Conservation (phyloP, 306 rosid genomes). For the Lupinus albus region DNA sequence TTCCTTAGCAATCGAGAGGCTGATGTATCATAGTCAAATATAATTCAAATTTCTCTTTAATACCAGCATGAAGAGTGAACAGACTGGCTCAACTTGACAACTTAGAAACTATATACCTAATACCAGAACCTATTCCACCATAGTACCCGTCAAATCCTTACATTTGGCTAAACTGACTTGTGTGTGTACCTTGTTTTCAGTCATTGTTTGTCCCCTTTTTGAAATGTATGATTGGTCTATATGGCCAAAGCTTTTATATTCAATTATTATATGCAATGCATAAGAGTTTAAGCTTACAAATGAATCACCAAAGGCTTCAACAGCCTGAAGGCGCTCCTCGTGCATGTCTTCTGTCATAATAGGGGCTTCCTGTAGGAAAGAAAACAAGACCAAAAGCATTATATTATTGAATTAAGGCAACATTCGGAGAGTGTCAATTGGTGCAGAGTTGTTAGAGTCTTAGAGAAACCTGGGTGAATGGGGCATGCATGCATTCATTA, state of each 20-base stretch:
- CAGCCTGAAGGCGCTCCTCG: slow-evolving; percentile 79
- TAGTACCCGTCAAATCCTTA: neutral
- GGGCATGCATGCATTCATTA: slow-evolving; percentile 67
- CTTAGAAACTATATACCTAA: neutral
- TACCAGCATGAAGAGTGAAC: neutral
- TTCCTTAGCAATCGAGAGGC: neutral
- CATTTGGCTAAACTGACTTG: neutral
- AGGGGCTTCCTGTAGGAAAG: slow-evolving; percentile 60
- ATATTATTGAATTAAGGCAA: slow-evolving; percentile 22
- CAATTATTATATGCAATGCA: slow-evolving; percentile 7
- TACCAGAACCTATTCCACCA: neutral
- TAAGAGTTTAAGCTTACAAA: slow-evolving; percentile 54
- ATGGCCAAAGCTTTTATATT: neutral
- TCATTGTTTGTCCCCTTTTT: slow-evolving; percentile 8
- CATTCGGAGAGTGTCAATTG: slow-evolving; percentile 9
- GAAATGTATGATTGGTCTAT: neutral
- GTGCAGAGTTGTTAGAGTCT: neutral
- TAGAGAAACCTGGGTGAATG: slow-evolving; percentile 70
- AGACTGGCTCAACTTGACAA: slow-evolving; percentile 1
- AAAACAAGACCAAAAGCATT: slow-evolving; percentile 17
- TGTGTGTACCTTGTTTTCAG: slow-evolving; percentile 7
- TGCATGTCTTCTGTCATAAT: slow-evolving; percentile 92
- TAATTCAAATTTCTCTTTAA: neutral
- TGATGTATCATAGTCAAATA: neutral
- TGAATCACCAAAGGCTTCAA: slow-evolving; percentile 69